Evolutionary conservation across 805 yeast genomes (phyloP).

Genomic region (Debaryomyces hansenii): DNA sequence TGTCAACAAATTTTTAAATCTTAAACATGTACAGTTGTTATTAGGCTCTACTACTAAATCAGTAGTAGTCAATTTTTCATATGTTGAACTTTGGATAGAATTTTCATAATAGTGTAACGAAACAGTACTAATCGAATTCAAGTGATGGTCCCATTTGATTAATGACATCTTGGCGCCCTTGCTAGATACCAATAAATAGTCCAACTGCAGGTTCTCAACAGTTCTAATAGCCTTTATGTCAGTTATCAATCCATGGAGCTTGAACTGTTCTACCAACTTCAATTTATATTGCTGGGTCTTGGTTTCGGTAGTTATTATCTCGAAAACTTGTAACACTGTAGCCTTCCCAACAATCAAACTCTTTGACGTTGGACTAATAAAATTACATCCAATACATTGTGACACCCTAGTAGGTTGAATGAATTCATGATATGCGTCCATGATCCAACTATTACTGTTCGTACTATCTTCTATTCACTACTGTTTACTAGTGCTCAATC

Average conservation of each 20-base stretch:
- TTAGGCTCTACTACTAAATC: slow-evolving; percentile 63
- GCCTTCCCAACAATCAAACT: slow-evolving; percentile 73
- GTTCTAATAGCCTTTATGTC: slow-evolving; percentile 54
- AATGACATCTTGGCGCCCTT: slow-evolving; percentile 76
- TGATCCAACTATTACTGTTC: slow-evolving; percentile 19
- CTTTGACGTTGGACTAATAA: slow-evolving; percentile 42
- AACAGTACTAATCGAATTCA: slow-evolving; percentile 60
- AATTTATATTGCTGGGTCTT: slow-evolving; percentile 22
- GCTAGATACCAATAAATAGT: slow-evolving; percentile 66
- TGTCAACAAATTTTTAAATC: slow-evolving; percentile 68
- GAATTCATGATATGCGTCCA: slow-evolving; percentile 81
- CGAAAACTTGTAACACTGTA: slow-evolving; percentile 63
- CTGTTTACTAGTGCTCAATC: background rate
- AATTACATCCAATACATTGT: slow-evolving; percentile 55
- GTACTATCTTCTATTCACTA: background rate
- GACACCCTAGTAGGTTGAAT: slow-evolving; percentile 73
- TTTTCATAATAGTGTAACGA: slow-evolving; percentile 88
- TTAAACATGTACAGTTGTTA: slow-evolving; percentile 52
- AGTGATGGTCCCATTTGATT: slow-evolving; percentile 62
- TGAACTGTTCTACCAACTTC: slow-evolving; percentile 57
- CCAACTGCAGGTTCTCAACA: slow-evolving; percentile 47
- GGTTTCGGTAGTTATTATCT: slow-evolving; percentile 28
- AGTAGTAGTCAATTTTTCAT: slow-evolving; percentile 42
- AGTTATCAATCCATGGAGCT: slow-evolving; percentile 67
- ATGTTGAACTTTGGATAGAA: slow-evolving; percentile 51